Conservation (phyloP, 495 filamentous ascomycete genomes). For the Neurospora sublineolata region DNA sequence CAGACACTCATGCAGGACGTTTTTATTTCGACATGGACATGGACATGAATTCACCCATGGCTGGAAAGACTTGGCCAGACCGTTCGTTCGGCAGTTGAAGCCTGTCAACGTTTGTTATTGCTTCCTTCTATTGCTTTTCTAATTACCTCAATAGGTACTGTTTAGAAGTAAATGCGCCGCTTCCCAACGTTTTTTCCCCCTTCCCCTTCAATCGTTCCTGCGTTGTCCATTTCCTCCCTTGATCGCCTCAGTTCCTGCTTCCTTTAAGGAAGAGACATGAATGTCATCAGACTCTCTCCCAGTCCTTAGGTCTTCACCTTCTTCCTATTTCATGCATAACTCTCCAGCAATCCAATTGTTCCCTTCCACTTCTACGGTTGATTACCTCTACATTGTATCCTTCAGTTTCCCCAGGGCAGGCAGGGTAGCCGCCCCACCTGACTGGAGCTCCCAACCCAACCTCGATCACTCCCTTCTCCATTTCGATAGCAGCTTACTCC, state of each 20-base stretch:
- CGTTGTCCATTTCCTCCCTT: no score
- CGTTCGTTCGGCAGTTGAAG: not conserved
- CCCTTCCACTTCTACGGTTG: not conserved
- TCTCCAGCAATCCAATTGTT: not conserved
- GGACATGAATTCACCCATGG: not conserved
- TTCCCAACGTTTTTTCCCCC: not conserved
- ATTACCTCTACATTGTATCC: not conserved
- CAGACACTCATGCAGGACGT: not conserved
- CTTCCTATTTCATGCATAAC: not conserved
- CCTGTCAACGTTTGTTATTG: not conserved
- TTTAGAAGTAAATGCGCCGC: not conserved
- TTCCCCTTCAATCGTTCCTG: not conserved
- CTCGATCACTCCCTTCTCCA: not conserved
- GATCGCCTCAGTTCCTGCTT: no score
- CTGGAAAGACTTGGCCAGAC: not conserved
- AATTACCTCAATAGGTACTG: not conserved
- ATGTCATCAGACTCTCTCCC: not conserved
- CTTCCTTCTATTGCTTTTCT: not conserved
- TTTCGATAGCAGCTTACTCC: not conserved
- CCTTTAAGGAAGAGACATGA: not conserved
- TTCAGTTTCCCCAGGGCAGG: not conserved
- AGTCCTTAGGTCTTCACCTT: not conserved
- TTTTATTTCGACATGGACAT: not conserved
- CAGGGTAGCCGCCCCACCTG: not conserved
- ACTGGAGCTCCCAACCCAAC: not conserved